phyloP scores from a whole-genome alignment of 2,329 filamentous ascomycete genomes.

The Ilyonectria sp. region DNA sequence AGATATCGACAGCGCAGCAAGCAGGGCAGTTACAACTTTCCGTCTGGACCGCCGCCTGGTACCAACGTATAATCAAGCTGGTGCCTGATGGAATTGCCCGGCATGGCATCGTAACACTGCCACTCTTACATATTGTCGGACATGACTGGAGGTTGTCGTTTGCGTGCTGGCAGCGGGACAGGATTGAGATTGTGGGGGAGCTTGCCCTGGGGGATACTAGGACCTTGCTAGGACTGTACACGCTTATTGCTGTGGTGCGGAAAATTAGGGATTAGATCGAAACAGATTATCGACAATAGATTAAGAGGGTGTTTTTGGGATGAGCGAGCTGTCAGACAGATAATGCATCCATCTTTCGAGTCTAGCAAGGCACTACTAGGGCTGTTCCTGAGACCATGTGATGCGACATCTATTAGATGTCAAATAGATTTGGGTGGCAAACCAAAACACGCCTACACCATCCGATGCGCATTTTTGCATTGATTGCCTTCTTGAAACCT shows the following conservation, averaged over 20 bases:
- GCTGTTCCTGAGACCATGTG: too few relatives aligned
- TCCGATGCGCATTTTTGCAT: conserved; percentile 26
- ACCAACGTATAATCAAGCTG: conserved; percentile 9
- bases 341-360: too few relatives aligned
- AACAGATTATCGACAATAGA: not conserved
- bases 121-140: conserved; percentile 6
- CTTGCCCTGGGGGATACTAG: conserved; percentile 6
- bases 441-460: too few relatives aligned
- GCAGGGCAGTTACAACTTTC: conserved; percentile 11
- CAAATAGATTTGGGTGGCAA: too few relatives aligned
- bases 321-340: not conserved
- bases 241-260: not conserved
- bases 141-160: conserved; percentile 19
- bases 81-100: conserved; percentile 7
- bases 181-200: conserved; percentile 8
- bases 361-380: too few relatives aligned
- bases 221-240: conserved; percentile 3
- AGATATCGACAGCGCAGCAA: conserved; percentile 12
- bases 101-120: conserved; percentile 15
- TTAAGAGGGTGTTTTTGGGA: conserved; percentile 7
- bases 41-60: conserved; percentile 16
- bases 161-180: conserved; percentile 3
- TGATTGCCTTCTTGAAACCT: conserved; percentile 25
- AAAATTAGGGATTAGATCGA: conserved; percentile 12
- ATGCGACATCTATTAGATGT: too few relatives aligned